These are phyloP conservation scores for Irpex lacteus DNA, from an alignment of 1,284 basidiomycete genomes.

Conservation along the genomic window DNA sequence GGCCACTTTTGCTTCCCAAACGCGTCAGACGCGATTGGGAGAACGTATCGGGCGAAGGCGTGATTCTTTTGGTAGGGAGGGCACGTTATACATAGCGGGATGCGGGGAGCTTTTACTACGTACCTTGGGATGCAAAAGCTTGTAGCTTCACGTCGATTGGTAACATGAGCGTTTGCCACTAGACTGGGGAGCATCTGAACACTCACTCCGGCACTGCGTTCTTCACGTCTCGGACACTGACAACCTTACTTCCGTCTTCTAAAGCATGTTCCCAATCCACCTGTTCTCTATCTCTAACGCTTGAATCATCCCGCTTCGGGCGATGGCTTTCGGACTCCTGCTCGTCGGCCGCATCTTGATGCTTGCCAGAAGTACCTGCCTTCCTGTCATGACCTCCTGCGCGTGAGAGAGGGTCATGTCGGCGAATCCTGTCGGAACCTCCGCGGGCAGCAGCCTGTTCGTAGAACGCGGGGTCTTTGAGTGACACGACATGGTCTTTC, in stretches of 20 bases:
- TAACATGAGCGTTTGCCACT: neutral
- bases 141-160: conserved; percentile 15
- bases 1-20: conserved; percentile 20
- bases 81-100: neutral
- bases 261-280: conserved; percentile 5
- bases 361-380: conserved; percentile 8
- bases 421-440: conserved; percentile 6
- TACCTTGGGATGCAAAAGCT: conserved; percentile 18
- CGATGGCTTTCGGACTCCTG: neutral
- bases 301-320: neutral
- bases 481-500: conserved; percentile 2
- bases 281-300: neutral
- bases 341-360: neutral
- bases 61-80: conserved; percentile 10
- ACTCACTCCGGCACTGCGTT: conserved; percentile 17
- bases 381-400: conserved; percentile 2
- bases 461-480: neutral
- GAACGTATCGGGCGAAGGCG: conserved; percentile 22
- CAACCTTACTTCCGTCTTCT: conserved; percentile 1
- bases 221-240: conserved; percentile 24
- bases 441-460: neutral
- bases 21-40: conserved; percentile 18
- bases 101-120: neutral
- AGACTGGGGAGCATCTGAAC: neutral
- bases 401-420: conserved; percentile 7